Evolutionary conservation across 1,284 basidiomycete species (phyloP).

Genomic region (Ustilago curta): DNA sequence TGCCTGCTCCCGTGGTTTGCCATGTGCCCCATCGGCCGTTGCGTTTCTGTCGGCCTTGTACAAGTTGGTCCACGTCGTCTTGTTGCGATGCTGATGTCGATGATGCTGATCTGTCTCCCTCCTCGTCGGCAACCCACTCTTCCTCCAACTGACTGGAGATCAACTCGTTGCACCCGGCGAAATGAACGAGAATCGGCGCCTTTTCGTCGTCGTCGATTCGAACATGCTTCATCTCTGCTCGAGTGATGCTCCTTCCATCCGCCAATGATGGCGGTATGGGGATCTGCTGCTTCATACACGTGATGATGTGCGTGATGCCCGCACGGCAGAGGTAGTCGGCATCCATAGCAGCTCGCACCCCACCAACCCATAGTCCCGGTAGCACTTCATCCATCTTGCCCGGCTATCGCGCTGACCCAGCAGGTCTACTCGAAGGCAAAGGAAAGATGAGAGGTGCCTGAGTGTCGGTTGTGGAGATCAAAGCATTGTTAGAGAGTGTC

Average conservation of each 20-base stretch:
- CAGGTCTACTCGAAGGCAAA: not conserved
- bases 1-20: constrained; percentile 53
- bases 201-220: constrained; percentile 68
- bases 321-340: constrained; percentile 54
- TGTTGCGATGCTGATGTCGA: not conserved
- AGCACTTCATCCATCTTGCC: constrained; percentile 61
- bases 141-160: constrained; percentile 59
- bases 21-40: constrained; percentile 49
- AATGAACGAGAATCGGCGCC: constrained; percentile 69
- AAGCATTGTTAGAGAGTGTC: not conserved
- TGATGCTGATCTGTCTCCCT: not conserved
- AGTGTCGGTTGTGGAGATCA: not conserved
- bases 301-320: constrained; percentile 59
- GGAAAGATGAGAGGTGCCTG: not conserved
- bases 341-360: constrained; percentile 58
- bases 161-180: constrained; percentile 63
- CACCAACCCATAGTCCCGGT: constrained; percentile 63
- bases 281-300: constrained; percentile 58
- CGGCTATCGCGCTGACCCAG: not conserved
- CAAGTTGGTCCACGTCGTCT: constrained; percentile 27
- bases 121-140: constrained; percentile 44
- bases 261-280: constrained; percentile 44
- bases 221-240: constrained; percentile 63
- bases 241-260: constrained; percentile 46
- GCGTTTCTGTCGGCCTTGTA: constrained; percentile 43